Percentiles rank a stretch among this genome's conserved stretches.
Conservation (phyloP, 495 filamentous ascomycete genomes). For the Barbatosphaeria neglecta region DNA sequence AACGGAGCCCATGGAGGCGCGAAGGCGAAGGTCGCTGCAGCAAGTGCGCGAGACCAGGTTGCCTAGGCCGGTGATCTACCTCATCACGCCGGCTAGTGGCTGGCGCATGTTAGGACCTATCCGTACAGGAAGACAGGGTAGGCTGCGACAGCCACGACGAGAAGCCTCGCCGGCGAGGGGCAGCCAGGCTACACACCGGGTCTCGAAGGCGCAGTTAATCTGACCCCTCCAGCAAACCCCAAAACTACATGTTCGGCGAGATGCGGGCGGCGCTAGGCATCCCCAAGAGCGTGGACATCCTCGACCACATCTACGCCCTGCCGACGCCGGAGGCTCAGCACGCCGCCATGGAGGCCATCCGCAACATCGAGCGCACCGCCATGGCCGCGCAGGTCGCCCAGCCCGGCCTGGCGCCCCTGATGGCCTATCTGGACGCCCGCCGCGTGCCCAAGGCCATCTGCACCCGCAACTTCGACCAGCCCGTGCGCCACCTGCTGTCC, state of each 20-base stretch:
- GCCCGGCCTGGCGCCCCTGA: constrained; percentile 59
- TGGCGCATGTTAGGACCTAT: no score
- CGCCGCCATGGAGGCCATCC: constrained; percentile 60
- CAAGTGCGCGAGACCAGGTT: neutral
- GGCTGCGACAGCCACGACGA: no score
- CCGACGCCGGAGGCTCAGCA: constrained; percentile 45
- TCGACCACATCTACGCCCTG: constrained; percentile 72
- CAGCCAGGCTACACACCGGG: no score
- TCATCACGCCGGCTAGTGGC: no score
- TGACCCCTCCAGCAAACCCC: constrained; percentile 51
- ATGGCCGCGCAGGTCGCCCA: constrained; percentile 73
- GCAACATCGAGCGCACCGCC: constrained; percentile 63
- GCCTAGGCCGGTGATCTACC: no score
- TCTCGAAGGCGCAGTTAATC: no score
- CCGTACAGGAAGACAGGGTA: no score
- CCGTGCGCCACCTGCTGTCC: constrained; percentile 50
- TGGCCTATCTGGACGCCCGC: constrained; percentile 64
- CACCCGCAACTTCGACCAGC: constrained; percentile 85
- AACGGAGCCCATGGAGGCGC: no score
- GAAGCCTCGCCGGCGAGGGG: no score
- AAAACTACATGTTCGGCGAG: constrained; percentile 86
- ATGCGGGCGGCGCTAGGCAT: constrained; percentile 68
- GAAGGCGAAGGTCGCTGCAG: no score
- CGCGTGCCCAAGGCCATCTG: constrained; percentile 69
- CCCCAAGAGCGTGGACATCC: constrained; percentile 61